phyloP scores from a whole-genome alignment of 768 basidiomycete species.

The Mycena amicta region DNA sequence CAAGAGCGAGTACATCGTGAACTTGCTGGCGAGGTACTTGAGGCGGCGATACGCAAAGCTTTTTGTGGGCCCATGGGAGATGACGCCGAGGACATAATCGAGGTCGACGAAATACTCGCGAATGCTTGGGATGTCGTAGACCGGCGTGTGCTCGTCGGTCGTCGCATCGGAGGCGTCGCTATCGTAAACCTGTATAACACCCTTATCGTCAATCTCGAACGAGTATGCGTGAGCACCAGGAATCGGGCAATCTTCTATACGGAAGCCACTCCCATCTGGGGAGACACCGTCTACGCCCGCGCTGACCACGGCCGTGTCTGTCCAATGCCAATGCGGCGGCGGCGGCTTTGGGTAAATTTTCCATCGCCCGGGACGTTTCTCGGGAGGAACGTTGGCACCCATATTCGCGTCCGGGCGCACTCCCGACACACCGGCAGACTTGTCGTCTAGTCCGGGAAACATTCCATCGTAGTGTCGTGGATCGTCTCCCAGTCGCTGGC shows the following conservation, averaged over 20 bases:
- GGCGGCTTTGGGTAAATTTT: constrained; percentile 91
- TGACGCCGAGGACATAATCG: constrained; percentile 87
- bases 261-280: constrained; percentile 53
- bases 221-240: constrained; percentile 66
- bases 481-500: constrained; percentile 93
- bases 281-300: constrained; percentile 34
- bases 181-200: constrained; percentile 87
- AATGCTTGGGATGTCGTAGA: constrained; percentile 80
- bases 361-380: constrained; percentile 64
- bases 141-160: constrained; percentile 50
- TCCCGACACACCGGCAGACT: constrained; percentile 64
- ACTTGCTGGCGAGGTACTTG: constrained; percentile 91
- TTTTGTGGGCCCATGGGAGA: constrained; percentile 94
- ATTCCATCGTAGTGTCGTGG: constrained; percentile 86
- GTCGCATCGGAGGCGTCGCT: constrained; percentile 11
- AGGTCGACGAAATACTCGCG: constrained; percentile 96
- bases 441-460: constrained; percentile 70
- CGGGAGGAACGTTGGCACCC: constrained; percentile 23
- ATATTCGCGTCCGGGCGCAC: constrained; percentile 63
- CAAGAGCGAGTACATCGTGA: constrained; percentile 87
- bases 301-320: constrained; percentile 49
- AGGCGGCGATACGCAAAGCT: constrained; percentile 91
- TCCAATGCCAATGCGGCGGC: constrained; percentile 95
- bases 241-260: constrained; percentile 71
- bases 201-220: constrained; percentile 81